Evolutionary conservation across 257 asterid species (phyloP).

Genomic region (Fraxinus cuspidata): DNA sequence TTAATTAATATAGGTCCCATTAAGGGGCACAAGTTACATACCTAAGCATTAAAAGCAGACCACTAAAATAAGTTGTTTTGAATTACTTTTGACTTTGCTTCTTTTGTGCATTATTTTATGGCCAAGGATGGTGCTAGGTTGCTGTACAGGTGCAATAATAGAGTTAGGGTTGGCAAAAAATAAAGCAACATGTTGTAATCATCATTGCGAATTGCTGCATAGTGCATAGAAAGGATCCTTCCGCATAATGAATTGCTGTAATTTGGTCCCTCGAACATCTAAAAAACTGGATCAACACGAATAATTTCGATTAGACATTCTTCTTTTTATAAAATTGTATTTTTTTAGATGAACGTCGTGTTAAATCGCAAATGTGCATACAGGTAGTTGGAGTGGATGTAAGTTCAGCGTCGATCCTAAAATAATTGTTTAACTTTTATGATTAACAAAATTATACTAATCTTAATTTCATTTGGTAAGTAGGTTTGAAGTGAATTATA

Average conservation of each 20-base stretch:
- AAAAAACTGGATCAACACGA: not conserved
- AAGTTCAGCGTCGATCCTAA: too few species aligned
- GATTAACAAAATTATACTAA: too few species aligned
- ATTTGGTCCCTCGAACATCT: not conserved
- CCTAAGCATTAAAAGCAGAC: conserved; percentile 17
- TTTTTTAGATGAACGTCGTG: too few species aligned
- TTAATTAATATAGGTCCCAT: not conserved
- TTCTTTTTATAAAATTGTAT: too few species aligned
- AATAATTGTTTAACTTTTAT: too few species aligned
- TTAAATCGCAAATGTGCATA: too few species aligned
- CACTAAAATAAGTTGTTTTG: not conserved
- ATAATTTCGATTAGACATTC: too few species aligned
- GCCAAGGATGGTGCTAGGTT: conserved; percentile 24
- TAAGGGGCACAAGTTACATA: not conserved
- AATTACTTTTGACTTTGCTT: conserved; percentile 27
- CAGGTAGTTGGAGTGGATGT: too few species aligned
- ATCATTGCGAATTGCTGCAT: not conserved
- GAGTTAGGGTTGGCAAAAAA: not conserved
- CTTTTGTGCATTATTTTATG: not conserved
- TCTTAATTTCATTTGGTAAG: too few species aligned
- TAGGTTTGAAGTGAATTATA: too few species aligned
- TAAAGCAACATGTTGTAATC: not conserved
- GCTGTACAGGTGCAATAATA: conserved; percentile 16
- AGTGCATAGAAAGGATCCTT: not conserved
- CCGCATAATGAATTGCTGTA: not conserved